Conservation (phyloP, 768 basidiomycete species). For the Pleurotus tuber-regium region DNA sequence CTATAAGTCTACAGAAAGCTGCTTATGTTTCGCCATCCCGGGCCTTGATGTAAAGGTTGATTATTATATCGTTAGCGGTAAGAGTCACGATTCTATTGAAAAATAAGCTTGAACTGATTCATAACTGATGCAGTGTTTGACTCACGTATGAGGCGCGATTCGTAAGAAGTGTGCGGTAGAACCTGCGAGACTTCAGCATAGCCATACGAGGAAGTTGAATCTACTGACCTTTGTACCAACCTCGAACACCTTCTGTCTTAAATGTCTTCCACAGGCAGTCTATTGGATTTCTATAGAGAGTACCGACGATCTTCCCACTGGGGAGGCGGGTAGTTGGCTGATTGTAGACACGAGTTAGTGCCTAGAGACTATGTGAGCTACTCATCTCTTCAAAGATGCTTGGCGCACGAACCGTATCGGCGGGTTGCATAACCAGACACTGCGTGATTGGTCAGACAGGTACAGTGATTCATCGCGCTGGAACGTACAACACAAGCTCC, state of each 20-base stretch:
- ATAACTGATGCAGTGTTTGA: constrained; percentile 2
- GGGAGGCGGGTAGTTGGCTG: constrained; percentile 77
- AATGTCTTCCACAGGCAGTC: constrained; percentile 98
- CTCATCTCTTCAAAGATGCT: not conserved
- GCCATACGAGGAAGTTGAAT: not conserved
- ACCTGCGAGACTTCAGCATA: constrained; percentile 40
- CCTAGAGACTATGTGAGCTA: constrained; percentile 35
- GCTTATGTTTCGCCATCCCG: constrained; percentile 24
- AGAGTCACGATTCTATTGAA: constrained; percentile 77
- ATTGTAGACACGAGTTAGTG: constrained; percentile 94
- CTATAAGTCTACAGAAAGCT: not conserved
- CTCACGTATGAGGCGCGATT: constrained; percentile 90
- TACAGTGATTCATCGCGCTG: not conserved
- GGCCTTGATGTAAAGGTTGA: constrained; percentile 60
- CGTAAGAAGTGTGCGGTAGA: constrained; percentile 92
- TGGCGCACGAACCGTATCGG: constrained; percentile 61
- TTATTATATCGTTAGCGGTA: constrained; percentile 81
- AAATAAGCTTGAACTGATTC: constrained; percentile 3
- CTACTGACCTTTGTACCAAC: constrained; percentile 90
- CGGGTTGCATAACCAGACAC: constrained; percentile 94
- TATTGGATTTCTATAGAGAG: constrained; percentile 87
- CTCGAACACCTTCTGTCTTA: constrained; percentile 81
- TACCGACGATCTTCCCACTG: constrained; percentile 69
- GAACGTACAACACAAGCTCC: constrained; percentile 85
- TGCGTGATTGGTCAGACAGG: constrained; percentile 27